These are phyloP conservation scores for Macrolepiota dolichaula DNA, from an alignment of 768 basidiomycete genomes.

Conservation along the genomic window DNA sequence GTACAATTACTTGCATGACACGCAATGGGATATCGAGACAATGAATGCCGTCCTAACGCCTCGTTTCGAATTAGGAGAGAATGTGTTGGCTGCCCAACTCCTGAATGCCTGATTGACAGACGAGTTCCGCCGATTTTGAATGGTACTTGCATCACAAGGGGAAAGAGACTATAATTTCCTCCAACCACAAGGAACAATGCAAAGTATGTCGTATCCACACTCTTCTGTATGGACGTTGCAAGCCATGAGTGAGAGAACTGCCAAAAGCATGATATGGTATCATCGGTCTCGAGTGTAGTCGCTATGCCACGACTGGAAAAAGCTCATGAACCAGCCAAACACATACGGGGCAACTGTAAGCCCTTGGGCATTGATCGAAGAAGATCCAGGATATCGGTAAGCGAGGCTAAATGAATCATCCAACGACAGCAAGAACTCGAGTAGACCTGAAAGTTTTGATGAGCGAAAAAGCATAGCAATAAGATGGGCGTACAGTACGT, in stretches of 20 bases:
- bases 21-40: slow-evolving; percentile 54
- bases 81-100: slow-evolving; percentile 59
- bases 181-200: slow-evolving; percentile 55
- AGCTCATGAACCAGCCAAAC: slow-evolving; percentile 53
- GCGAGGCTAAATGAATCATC: slow-evolving; percentile 21
- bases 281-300: slow-evolving; percentile 52
- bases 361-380: slow-evolving; percentile 54
- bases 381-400: slow-evolving; percentile 56
- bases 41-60: slow-evolving; percentile 61
- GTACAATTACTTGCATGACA: slow-evolving; percentile 44
- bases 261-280: slow-evolving; percentile 52
- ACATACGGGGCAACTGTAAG: slow-evolving; percentile 56
- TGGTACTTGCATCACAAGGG: slow-evolving; percentile 48
- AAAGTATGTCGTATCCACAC: slow-evolving; percentile 53
- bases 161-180: slow-evolving; percentile 53
- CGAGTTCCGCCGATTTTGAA: neutral
- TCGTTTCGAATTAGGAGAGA: slow-evolving; percentile 57
- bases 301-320: slow-evolving; percentile 53
- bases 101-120: slow-evolving; percentile 23
- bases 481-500: slow-evolving; percentile 9
- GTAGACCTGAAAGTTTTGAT: slow-evolving; percentile 30
- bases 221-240: slow-evolving; percentile 47
- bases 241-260: slow-evolving; percentile 43
- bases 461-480: neutral
- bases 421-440: slow-evolving; percentile 27